phyloP scores from a whole-genome alignment of 2,329 filamentous ascomycete genomes.

The Colletotrichum zoysiae region DNA sequence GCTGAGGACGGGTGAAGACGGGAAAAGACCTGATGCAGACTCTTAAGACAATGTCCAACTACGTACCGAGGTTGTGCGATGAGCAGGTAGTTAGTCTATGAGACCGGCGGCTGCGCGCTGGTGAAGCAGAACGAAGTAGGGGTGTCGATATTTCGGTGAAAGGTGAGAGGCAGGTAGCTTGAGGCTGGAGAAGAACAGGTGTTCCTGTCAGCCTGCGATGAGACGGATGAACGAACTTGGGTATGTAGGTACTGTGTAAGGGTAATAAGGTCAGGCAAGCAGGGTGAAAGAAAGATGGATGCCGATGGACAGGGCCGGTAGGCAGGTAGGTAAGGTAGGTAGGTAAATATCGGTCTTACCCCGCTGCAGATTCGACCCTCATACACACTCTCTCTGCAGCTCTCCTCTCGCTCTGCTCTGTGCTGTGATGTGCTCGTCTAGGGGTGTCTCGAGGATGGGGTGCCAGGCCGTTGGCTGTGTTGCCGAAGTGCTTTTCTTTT shows the following conservation, averaged over 20 bases:
- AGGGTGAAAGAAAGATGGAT: background rate
- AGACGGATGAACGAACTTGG: conserved; percentile 2
- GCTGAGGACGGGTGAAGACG: conserved; percentile 2
- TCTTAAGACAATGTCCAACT: conserved; percentile 3
- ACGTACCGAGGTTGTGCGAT: conserved; percentile 23
- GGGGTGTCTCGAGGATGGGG: background rate
- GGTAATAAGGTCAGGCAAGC: background rate
- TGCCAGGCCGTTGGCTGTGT: background rate
- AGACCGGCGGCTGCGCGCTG: background rate
- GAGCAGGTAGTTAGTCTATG: background rate
- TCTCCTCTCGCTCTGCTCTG: background rate
- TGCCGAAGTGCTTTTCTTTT: background rate
- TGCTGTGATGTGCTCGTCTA: conserved; percentile 12
- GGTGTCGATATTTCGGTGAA: conserved; percentile 13
- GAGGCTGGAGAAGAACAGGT: conserved; percentile 5
- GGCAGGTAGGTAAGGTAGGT: background rate
- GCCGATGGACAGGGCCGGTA: conserved; percentile 1
- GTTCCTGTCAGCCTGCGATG: background rate
- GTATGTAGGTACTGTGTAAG: background rate
- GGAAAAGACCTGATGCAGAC: conserved; percentile 12
- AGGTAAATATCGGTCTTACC: conserved; percentile 1
- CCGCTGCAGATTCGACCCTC: conserved; percentile 17
- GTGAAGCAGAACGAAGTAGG: conserved; percentile 9
- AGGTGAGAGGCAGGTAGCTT: background rate
- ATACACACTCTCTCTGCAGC: background rate